Evolutionary conservation across 176 grass and related monocot genomes (phyloP), one percentile per base, ranked within the genome.

Genomic region (Oryza officinalis): DNA sequence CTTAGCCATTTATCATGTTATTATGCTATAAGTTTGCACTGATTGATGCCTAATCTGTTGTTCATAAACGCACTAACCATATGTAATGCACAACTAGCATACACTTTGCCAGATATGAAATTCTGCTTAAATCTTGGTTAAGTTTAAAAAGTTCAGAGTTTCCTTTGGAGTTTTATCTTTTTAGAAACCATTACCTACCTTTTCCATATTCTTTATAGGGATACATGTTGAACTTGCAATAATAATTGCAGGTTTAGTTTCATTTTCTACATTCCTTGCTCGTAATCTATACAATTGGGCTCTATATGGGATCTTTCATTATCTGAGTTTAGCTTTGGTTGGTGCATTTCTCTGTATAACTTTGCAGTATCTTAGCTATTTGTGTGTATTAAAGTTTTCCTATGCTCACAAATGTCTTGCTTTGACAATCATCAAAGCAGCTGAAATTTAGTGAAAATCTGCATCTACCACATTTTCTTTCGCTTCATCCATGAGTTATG

Each of bases 261-360:
- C 8, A 35, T 65, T 74, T 82, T 23, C 12, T 65, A 4, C 6
- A 35, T 74, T 27, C 20, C 40, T 83, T 64, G 17, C 27, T 66
- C 37, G n/a, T 26, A 14, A 13, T 37, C 35, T 26, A 52, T 37
- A 13, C 25, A 2, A 11, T 65, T 74, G 13, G 31, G 27, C 20
- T 27, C 13, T 74, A 8, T 65, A 65, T 65, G 20, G 13, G 13
- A 66, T 23, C 73, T 35, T 20, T 8, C 69, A 3, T 72, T 41
- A 83, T 37, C 57, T 83, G 64, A 23, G 13, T 83, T 22, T 73
- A 82, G 26, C 52, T 43, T 46, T 73, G 41, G 35, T 52, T 38
- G 27, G 49, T 40, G 15, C 33, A 61, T 41, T 41, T n/a, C 50
- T 57, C 1, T 40, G 35, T 13, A 61, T 81, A n/a, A n/a, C 60